Base-by-base conservation (phyloP, 345 rosid genomes). In the Erucastrum elatum region DNA sequence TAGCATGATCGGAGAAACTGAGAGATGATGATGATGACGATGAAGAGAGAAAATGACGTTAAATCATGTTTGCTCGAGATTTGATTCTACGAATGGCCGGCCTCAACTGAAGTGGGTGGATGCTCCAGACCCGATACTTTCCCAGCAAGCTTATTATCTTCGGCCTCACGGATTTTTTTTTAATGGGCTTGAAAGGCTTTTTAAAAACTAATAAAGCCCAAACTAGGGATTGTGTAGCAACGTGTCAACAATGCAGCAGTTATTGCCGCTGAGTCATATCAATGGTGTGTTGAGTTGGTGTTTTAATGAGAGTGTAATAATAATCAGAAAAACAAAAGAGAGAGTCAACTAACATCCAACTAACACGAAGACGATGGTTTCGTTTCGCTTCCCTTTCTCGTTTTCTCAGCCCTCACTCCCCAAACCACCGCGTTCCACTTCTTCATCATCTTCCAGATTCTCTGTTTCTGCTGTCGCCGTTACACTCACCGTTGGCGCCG, bases 341-440 rank as follows among this genome's bases (percentile, higher is more conserved):
- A 12, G 64, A 67, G 70, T 44, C 63, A 25, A 51, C 34, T 64
- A 49, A 71, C 66, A 49, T 2, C 55, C 49, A 39, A 53, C 34
- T 7, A 60, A 75, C 58, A 65, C 41, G 1, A 49, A 49, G 17
- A 49, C 26, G 13, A 94, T 91, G 93, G 90, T 83, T 72, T 91
- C 94, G 12, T 82, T 94, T 59, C 89, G 96, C 69, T 90, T 90
- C 77, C 97, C 98, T 4, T 88, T 88, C 90, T 91, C 77, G 89
- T 87, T 90, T 81, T 86, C 91, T 90, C 97, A 86, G 88, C 91
- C 91, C 68, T 26, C 64, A 5, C 55, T 68, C 68, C 82, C 73
- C 41, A 17, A 71, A 76, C 62, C 79, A 17, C 62, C 82, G 58
- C 79, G 60, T 56, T 7, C 7, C 56, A 49, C 56, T 49, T 12